A percentile compares a stretch with the other conserved stretches of the same genome.
These are phyloP conservation scores for Globisporangium recalcitrans DNA, from an alignment of 352 stramenopile genomes.

Conservation along the genomic window DNA sequence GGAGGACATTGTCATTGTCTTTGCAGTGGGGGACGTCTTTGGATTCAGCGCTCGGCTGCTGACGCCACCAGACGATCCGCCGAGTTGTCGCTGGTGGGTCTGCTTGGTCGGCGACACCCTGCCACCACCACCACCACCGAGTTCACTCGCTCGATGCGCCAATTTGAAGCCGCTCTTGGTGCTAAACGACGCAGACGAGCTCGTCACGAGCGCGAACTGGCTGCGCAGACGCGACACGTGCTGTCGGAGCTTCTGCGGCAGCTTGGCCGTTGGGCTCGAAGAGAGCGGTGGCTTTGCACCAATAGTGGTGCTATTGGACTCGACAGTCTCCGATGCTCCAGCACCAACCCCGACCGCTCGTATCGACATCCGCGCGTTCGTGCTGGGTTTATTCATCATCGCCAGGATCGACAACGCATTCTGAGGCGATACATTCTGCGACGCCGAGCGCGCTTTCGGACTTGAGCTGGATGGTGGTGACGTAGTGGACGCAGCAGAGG, in stretches of 20 bases:
- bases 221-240: constrained; percentile 44
- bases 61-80: constrained; percentile 1
- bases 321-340: not conserved
- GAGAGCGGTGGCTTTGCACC: not conserved
- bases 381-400: constrained; percentile 23
- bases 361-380: constrained; percentile 2
- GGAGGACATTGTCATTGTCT: not conserved
- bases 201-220: constrained; percentile 29
- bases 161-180: constrained; percentile 12
- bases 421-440: constrained; percentile 13
- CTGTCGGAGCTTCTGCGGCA: constrained; percentile 48
- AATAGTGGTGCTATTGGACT: not conserved
- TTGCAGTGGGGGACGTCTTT: constrained; percentile 1
- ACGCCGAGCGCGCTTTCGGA: constrained; percentile 6
- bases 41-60: not conserved
- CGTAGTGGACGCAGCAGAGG: not conserved
- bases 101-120: not conserved
- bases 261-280: constrained; percentile 21
- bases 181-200: constrained; percentile 8
- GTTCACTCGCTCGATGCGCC: constrained; percentile 14
- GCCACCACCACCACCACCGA: not conserved
- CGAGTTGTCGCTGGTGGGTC: constrained; percentile 11
- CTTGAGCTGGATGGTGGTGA: not conserved
- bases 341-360: no score
- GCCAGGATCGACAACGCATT: constrained; percentile 21